A percentile compares a stretch with the other conserved stretches of the same genome.
Evolutionary conservation across 306 rosid species (phyloP).

Genomic region (Abrus pulchellus): DNA sequence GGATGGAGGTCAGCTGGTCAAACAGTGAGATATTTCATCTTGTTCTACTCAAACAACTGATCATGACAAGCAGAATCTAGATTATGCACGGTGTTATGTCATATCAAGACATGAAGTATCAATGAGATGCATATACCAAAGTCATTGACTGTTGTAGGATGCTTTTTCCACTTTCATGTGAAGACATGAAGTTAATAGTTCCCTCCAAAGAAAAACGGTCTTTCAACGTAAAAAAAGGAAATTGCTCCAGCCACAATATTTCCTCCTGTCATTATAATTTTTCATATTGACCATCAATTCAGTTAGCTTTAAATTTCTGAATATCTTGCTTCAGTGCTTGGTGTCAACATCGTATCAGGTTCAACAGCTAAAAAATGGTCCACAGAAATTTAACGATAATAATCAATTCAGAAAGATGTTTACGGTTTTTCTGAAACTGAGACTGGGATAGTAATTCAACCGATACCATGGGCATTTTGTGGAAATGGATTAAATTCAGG

Average conservation of each 20-base stretch:
- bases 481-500: constrained; percentile 1
- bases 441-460: constrained; percentile 3
- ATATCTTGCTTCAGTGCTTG: constrained; percentile 30
- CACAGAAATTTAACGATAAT: constrained; percentile 20
- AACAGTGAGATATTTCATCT: constrained; percentile 32
- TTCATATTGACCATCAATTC: constrained; percentile 21
- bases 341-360: constrained; percentile 36
- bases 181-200: constrained; percentile 7
- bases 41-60: constrained; percentile 21
- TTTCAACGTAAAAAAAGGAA: background rate
- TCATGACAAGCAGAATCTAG: constrained; percentile 38
- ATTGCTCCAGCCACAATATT: constrained; percentile 35
- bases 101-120: constrained; percentile 43
- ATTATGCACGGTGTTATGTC: constrained; percentile 20
- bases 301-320: constrained; percentile 36
- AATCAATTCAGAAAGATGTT: constrained; percentile 21
- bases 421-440: background rate
- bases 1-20: constrained; percentile 40
- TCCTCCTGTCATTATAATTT: background rate
- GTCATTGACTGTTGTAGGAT: constrained; percentile 35
- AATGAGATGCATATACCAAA: constrained; percentile 28
- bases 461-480: constrained; percentile 6
- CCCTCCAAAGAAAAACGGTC: constrained; percentile 7
- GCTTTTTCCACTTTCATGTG: constrained; percentile 22
- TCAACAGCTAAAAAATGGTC: constrained; percentile 30